These are phyloP conservation scores for Volvariella volvacea DNA, from an alignment of 1,284 basidiomycete species.

Conservation along the genomic window DNA sequence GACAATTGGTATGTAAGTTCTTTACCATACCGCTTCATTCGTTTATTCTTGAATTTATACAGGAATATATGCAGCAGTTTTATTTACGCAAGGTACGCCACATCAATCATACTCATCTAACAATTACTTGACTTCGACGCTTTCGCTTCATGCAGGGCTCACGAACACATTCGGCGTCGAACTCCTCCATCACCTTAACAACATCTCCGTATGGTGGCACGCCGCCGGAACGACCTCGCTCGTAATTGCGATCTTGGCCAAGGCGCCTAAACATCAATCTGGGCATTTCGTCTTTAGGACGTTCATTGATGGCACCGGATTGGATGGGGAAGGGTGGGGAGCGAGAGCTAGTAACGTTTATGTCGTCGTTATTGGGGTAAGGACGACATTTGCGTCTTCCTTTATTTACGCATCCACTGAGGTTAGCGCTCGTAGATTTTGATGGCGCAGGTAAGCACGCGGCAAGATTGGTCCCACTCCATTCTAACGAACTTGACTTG, in stretches of 20 bases:
- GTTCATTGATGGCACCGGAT: slow-evolving; percentile 66
- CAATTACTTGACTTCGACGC: background rate
- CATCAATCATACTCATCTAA: background rate
- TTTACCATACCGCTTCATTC: background rate
- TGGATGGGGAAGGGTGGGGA: slow-evolving; percentile 57
- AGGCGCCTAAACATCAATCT: slow-evolving; percentile 63
- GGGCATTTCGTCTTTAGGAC: slow-evolving; percentile 62
- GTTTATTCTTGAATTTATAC: background rate
- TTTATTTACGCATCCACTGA: background rate
- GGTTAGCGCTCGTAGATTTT: slow-evolving; percentile 37
- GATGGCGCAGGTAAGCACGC: slow-evolving; percentile 47
- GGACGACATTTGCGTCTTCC: slow-evolving; percentile 8
- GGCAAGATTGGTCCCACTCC: too few species aligned
- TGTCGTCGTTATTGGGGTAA: slow-evolving; percentile 57
- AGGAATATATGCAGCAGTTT: slow-evolving; percentile 63
- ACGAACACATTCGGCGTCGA: slow-evolving; percentile 72
- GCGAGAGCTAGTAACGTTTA: slow-evolving; percentile 62
- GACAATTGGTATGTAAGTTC: slow-evolving; percentile 42
- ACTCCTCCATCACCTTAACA: slow-evolving; percentile 60
- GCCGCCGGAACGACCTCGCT: slow-evolving; percentile 61
- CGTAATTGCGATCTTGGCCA: slow-evolving; percentile 60
- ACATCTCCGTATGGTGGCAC: slow-evolving; percentile 69
- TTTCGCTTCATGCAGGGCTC: slow-evolving; percentile 29
- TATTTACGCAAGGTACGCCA: slow-evolving; percentile 47
- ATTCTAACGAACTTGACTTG: background rate